Conservation (phyloP, 2,329 filamentous ascomycete genomes). For the Exophiala sp. region DNA sequence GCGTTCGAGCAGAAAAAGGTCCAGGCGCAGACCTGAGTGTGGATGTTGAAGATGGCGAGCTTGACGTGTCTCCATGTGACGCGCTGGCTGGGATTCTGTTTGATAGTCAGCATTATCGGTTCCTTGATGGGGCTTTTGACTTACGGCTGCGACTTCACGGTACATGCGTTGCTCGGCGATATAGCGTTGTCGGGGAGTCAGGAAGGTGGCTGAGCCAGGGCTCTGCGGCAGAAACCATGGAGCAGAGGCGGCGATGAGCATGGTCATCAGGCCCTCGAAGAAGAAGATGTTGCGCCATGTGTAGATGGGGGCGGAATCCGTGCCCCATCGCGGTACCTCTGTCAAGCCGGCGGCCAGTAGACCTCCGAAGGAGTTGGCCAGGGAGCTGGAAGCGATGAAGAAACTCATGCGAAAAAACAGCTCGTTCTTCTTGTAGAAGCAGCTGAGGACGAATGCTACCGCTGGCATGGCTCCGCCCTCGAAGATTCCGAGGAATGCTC, state of each 20-base stretch:
- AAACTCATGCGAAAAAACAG: conserved; percentile 41
- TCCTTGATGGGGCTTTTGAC: background rate
- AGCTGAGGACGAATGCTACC: conserved; percentile 56
- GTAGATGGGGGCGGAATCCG: conserved; percentile 12
- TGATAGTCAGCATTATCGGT: too few species aligned
- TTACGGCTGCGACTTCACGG: conserved; percentile 11
- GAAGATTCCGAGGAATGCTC: conserved; percentile 45
- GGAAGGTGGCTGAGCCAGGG: background rate
- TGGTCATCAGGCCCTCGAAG: conserved; percentile 47
- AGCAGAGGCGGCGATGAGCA: conserved; percentile 38
- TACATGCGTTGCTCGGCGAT: conserved; percentile 13
- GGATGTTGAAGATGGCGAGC: conserved; percentile 22
- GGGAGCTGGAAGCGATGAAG: conserved; percentile 42
- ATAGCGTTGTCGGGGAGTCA: conserved; percentile 9
- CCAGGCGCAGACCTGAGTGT: conserved; percentile 18
- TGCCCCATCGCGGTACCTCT: conserved; percentile 32
- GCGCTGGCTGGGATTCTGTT: conserved; percentile 14
- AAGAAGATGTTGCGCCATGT: conserved; percentile 50
- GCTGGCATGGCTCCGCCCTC: conserved; percentile 31
- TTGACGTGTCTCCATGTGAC: conserved; percentile 19
- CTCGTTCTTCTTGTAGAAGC: conserved; percentile 46
- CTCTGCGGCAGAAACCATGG: conserved; percentile 36
- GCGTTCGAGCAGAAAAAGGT: conserved; percentile 17
- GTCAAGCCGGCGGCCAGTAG: conserved; percentile 47
- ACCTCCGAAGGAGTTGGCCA: conserved; percentile 49